These are phyloP conservation scores for Brassica cretica DNA, from an alignment of 345 rosid genomes.

Conservation along the genomic window DNA sequence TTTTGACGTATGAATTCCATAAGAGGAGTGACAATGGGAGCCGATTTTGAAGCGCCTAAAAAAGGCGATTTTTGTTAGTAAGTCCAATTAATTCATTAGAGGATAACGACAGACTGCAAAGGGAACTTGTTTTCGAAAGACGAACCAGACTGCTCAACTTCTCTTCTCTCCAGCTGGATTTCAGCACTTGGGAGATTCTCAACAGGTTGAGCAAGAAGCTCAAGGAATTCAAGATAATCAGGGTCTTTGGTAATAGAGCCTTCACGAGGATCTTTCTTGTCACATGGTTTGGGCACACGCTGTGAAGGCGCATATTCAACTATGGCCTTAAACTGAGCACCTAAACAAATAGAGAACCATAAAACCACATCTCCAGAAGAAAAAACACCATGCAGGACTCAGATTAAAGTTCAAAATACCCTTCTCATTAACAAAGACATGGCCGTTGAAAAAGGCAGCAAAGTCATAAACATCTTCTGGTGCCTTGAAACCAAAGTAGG, in stretches of 20 bases:
- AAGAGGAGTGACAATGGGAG: constrained; percentile 63
- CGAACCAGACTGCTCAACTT: constrained; percentile 66
- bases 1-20: constrained; percentile 84
- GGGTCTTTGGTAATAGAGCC: constrained; percentile 67
- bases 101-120: neutral
- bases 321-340: constrained; percentile 62
- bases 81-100: neutral
- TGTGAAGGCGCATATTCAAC: constrained; percentile 81
- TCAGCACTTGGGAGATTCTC: constrained; percentile 71
- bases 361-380: constrained; percentile 20
- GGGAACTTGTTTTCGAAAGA: neutral
- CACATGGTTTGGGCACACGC: constrained; percentile 51
- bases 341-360: constrained; percentile 19
- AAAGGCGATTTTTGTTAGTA: neutral
- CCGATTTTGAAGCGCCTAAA: constrained; percentile 51
- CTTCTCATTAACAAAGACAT: constrained; percentile 71
- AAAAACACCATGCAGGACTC: neutral
- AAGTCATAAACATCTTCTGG: constrained; percentile 70
- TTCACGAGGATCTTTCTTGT: constrained; percentile 63
- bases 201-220: constrained; percentile 58
- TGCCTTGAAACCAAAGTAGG: constrained; percentile 57
- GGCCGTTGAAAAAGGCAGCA: constrained; percentile 67
- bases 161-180: constrained; percentile 65
- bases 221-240: constrained; percentile 71
- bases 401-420: constrained; percentile 41